Evolutionary conservation across 495 filamentous ascomycete species (phyloP).

Genomic region (Talaromyces liani): DNA sequence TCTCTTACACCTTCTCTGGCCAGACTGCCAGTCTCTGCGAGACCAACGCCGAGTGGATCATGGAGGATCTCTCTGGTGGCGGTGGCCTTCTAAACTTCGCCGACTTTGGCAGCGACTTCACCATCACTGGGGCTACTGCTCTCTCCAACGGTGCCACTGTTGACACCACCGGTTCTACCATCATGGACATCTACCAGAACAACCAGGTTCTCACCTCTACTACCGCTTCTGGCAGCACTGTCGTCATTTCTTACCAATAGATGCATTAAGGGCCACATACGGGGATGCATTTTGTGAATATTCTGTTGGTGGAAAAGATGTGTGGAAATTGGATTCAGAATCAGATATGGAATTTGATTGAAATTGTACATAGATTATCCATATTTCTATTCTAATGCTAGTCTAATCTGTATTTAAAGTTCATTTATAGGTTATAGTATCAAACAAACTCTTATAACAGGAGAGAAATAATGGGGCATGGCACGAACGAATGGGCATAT

Average conservation of each 20-base stretch:
- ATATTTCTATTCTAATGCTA: not conserved
- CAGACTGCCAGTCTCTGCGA: constrained; percentile 30
- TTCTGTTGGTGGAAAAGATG: not conserved
- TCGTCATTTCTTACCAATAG: constrained; percentile 1
- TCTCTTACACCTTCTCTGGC: constrained; percentile 42
- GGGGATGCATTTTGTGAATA: not conserved
- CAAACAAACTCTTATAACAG: no score
- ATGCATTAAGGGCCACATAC: not conserved
- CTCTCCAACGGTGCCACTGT: constrained; percentile 16
- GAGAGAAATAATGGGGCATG: no score
- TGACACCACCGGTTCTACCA: constrained; percentile 32
- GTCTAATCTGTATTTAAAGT: not conserved
- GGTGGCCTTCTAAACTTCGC: constrained; percentile 41
- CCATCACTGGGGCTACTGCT: constrained; percentile 38
- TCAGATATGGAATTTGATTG: not conserved
- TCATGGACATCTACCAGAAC: constrained; percentile 47
- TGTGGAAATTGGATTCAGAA: not conserved
- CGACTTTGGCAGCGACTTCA: constrained; percentile 40
- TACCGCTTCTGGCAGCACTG: not conserved
- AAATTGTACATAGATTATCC: not conserved
- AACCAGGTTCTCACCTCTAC: constrained; percentile 35
- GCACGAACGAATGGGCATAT: no score
- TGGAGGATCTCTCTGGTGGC: constrained; percentile 52
- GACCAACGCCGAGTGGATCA: constrained; percentile 58
- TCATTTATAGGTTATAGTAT: not conserved